Conservation (phyloP, 495 filamentous ascomycete species). For the Cercophora sp. region DNA sequence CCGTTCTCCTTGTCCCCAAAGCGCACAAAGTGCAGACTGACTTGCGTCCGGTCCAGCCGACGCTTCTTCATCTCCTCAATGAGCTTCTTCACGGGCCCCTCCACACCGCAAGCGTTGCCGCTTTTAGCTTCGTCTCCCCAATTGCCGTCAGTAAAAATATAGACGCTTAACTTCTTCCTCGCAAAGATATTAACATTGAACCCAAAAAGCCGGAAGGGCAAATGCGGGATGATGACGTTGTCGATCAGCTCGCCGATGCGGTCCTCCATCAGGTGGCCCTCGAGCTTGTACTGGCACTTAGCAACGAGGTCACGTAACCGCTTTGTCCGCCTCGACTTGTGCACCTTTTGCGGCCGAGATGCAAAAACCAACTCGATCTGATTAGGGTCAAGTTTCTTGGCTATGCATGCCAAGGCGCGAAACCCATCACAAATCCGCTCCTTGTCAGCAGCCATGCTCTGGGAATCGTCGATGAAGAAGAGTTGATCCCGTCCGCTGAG, state of each 20-base stretch:
- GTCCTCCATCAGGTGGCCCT: slow-evolving; percentile 15
- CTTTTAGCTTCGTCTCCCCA: slow-evolving; percentile 23
- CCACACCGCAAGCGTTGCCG: slow-evolving; percentile 10
- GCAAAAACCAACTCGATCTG: slow-evolving; percentile 38
- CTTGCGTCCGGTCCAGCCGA: slow-evolving; percentile 17
- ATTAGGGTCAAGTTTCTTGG: slow-evolving; percentile 28
- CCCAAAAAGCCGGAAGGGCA: slow-evolving; percentile 16
- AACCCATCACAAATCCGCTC: slow-evolving; percentile 23
- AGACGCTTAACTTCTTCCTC: slow-evolving; percentile 29
- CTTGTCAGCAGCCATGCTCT: slow-evolving; percentile 29
- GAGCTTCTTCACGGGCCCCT: slow-evolving; percentile 22
- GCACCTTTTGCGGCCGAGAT: slow-evolving; percentile 9
- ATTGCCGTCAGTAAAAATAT: slow-evolving; percentile 39
- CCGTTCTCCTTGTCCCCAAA: slow-evolving; percentile 34
- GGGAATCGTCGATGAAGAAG: slow-evolving; percentile 41
- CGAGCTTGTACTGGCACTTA: slow-evolving; percentile 8
- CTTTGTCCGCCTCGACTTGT: slow-evolving; percentile 7
- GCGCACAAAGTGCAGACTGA: slow-evolving; percentile 40
- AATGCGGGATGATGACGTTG: slow-evolving; percentile 15
- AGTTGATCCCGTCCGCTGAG: slow-evolving; percentile 24
- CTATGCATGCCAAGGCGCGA: slow-evolving; percentile 28
- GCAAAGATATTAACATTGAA: slow-evolving; percentile 12
- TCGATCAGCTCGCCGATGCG: slow-evolving; percentile 15
- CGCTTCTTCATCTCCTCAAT: slow-evolving; percentile 21
- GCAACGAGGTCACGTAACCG: slow-evolving; percentile 15